Evolutionary conservation across 2,329 filamentous ascomycete species (phyloP).

Genomic region (Exophiala xenobiotica): DNA sequence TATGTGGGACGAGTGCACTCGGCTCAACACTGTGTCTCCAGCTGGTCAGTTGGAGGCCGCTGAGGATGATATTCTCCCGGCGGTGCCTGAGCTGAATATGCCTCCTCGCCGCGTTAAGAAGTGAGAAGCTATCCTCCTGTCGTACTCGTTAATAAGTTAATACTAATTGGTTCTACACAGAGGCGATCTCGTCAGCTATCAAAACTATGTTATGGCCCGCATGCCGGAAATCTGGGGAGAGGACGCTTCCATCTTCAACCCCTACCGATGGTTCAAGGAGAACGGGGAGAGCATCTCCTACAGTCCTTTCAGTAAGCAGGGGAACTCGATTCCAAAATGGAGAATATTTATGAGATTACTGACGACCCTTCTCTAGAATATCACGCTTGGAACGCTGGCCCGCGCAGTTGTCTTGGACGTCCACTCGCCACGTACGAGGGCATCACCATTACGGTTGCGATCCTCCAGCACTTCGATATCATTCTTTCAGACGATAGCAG

Average conservation of each 20-base stretch:
- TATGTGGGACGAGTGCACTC: conserved; percentile 21
- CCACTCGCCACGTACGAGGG: conserved; percentile 20
- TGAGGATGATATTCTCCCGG: conserved; percentile 16
- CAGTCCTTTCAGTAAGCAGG: conserved; percentile 19
- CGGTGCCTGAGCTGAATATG: conserved; percentile 19
- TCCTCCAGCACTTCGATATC: conserved; percentile 19
- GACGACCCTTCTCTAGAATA: conserved; percentile 9
- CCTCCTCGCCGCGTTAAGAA: conserved; percentile 19
- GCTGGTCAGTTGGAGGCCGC: conserved; percentile 20
- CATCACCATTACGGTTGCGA: conserved; percentile 16
- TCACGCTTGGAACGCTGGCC: conserved; percentile 20
- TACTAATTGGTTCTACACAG: not conserved
- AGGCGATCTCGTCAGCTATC: conserved; percentile 20
- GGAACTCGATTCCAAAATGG: not conserved
- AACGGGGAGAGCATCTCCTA: conserved; percentile 17
- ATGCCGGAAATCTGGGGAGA: conserved; percentile 21
- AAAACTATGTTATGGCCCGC: conserved; percentile 19
- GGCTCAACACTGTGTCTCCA: conserved; percentile 20
- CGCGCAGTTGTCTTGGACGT: conserved; percentile 21
- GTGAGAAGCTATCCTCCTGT: not conserved
- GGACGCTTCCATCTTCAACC: conserved; percentile 19
- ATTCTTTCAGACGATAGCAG: conserved; percentile 14
- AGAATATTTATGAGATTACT: not conserved
- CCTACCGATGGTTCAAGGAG: conserved; percentile 18
- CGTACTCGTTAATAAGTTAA: not conserved